A percentile compares a stretch with the other conserved stretches of the same genome.
phyloP scores from a whole-genome alignment of 352 stramenopile genomes.

The Peronospora tabacina region DNA sequence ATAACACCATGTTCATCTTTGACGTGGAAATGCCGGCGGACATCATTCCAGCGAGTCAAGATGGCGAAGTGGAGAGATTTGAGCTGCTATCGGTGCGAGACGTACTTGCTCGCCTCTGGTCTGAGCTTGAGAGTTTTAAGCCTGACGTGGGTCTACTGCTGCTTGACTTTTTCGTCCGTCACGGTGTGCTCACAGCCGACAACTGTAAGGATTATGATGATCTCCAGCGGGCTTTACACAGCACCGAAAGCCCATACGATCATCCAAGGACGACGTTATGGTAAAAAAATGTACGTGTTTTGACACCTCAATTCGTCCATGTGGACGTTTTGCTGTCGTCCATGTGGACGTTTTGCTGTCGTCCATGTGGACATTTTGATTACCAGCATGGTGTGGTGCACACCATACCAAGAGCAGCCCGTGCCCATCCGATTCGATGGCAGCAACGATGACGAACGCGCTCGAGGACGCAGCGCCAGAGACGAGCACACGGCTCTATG shows the following conservation, averaged over 20 bases:
- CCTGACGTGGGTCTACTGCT: constrained; percentile 61
- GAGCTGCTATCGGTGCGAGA: constrained; percentile 40
- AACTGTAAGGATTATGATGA: constrained; percentile 44
- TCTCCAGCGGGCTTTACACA: constrained; percentile 31
- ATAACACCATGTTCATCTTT: constrained; percentile 68
- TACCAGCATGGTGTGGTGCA: background rate
- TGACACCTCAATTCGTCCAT: too few species aligned
- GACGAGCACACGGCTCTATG: constrained; percentile 54
- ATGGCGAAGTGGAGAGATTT: constrained; percentile 60
- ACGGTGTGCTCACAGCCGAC: constrained; percentile 53
- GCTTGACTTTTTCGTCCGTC: constrained; percentile 58
- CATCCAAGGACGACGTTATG: background rate
- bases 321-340: too few species aligned
- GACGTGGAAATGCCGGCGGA: constrained; percentile 45
- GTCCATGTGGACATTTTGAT: background rate
- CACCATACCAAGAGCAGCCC: background rate
- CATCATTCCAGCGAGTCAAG: constrained; percentile 37
- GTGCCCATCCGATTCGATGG: constrained; percentile 7
- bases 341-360: too few species aligned
- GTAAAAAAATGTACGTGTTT: too few species aligned
- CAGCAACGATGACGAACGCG: constrained; percentile 8
- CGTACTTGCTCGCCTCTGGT: constrained; percentile 30
- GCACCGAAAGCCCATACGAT: constrained; percentile 25
- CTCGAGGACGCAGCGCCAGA: constrained; percentile 11
- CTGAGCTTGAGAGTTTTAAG: constrained; percentile 54